Percentiles rank a stretch among this genome's conserved stretches.
Evolutionary conservation across 805 yeast genomes (phyloP).

Genomic region (Barnettozyma sp.): DNA sequence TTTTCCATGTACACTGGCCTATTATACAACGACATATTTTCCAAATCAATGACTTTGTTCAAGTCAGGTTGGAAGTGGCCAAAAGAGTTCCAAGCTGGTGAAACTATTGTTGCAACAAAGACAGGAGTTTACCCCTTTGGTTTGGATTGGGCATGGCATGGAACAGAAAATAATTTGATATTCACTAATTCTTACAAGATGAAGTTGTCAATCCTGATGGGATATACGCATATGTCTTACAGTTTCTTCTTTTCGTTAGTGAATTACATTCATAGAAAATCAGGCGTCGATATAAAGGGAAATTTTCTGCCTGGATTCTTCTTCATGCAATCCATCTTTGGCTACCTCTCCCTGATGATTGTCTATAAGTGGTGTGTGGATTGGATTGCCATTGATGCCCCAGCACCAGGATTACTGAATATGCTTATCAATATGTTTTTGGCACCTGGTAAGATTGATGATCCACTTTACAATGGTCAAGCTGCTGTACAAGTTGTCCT

Average conservation of each 20-base stretch:
- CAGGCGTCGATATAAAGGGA: slow-evolving; percentile 78
- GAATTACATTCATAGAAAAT: slow-evolving; percentile 63
- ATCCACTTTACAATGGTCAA: slow-evolving; percentile 76
- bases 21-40: slow-evolving; percentile 88
- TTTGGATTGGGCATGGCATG: slow-evolving; percentile 94
- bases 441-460: slow-evolving; percentile 84
- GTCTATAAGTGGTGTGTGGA: slow-evolving; percentile 92
- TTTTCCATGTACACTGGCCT: slow-evolving; percentile 95
- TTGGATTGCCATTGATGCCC: slow-evolving; percentile 71
- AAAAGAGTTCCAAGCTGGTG: slow-evolving; percentile 50
- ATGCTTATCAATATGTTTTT: slow-evolving; percentile 95
- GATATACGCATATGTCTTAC: slow-evolving; percentile 90
- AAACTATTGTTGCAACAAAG: slow-evolving; percentile 57
- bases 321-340: slow-evolving; percentile 95
- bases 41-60: slow-evolving; percentile 84
- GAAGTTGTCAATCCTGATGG: slow-evolving; percentile 94
- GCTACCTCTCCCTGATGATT: slow-evolving; percentile 79
- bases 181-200: slow-evolving; percentile 95
- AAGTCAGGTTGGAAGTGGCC: slow-evolving; percentile 94
- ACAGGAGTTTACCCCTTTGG: slow-evolving; percentile 77
- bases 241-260: slow-evolving; percentile 80
- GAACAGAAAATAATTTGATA: slow-evolving; percentile 86
- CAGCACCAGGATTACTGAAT: slow-evolving; percentile 89
- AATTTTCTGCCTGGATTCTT: slow-evolving; percentile 91
- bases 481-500: slow-evolving; percentile 64